phyloP scores from a whole-genome alignment of 225 moss, liverwort and hornwort genomes.

The Antitrichia curtipendula region DNA sequence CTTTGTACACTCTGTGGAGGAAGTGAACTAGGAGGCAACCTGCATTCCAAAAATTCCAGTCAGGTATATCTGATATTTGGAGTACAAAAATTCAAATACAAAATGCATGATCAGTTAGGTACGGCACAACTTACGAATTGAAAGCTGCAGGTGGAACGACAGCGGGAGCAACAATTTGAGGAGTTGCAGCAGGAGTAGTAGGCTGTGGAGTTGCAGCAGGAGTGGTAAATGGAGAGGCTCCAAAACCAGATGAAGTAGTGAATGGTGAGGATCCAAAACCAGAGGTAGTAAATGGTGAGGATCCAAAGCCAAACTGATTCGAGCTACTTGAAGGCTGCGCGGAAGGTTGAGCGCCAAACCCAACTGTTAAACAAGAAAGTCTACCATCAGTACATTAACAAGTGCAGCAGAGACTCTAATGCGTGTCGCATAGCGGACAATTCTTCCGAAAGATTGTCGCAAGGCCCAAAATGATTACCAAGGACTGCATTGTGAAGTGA shows the following conservation, averaged over 20 bases:
- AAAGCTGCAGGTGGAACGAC: constrained; percentile 1
- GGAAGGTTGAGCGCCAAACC: constrained; percentile 16
- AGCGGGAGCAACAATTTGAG: not conserved
- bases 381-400: not conserved
- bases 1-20: not conserved
- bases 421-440: not conserved
- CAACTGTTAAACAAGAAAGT: not conserved
- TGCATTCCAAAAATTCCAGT: constrained; percentile 1
- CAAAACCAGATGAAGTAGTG: not conserved
- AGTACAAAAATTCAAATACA: not conserved
- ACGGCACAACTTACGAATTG: constrained; percentile 7
- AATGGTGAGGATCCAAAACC: constrained; percentile 14
- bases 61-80: not conserved
- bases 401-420: not conserved
- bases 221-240: not conserved
- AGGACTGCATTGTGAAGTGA: not conserved
- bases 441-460: not conserved
- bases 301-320: constrained; percentile 7
- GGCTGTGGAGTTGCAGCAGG: not conserved
- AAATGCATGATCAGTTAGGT: not conserved
- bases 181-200: not conserved
- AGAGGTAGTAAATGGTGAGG: constrained; percentile 15
- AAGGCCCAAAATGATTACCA: not conserved
- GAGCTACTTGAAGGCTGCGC: not conserved
- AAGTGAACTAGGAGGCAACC: not conserved